A percentile compares a stretch with the other conserved stretches of the same genome.
Evolutionary conservation across 208 protist species (phyloP).

Genomic region (Leishmania gerbilli): DNA sequence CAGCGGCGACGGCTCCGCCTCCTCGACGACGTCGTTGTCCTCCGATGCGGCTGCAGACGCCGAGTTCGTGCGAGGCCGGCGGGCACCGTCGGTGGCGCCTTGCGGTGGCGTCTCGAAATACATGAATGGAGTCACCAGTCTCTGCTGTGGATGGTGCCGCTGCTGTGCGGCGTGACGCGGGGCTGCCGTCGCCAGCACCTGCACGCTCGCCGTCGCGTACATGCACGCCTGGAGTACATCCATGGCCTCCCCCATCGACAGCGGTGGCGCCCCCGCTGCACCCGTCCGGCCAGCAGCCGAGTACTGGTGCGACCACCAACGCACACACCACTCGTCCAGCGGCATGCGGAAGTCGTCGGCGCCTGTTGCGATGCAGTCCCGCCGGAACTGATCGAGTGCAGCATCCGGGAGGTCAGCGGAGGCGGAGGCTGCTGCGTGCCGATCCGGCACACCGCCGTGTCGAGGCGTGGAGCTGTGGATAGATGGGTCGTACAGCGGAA

Average conservation of each 20-base stretch:
- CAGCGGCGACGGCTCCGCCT: not conserved
- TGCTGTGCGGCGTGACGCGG: not conserved
- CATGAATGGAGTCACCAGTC: not conserved
- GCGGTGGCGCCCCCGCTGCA: not conserved
- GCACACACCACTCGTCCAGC: conserved; percentile 62
- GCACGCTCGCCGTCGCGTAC: conserved; percentile 11
- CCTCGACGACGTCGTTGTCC: not conserved
- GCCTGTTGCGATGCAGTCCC: conserved; percentile 3
- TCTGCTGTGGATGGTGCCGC: not conserved
- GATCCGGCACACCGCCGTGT: not conserved
- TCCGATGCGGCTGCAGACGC: not conserved
- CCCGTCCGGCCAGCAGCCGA: not conserved
- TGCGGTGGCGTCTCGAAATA: conserved; percentile 24
- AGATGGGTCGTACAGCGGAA: conserved; percentile 3
- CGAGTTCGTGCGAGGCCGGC: not conserved
- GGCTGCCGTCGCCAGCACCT: not conserved
- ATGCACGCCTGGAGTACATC: conserved; percentile 28
- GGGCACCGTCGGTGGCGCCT: not conserved
- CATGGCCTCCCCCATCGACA: conserved; percentile 24
- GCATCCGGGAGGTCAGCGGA: not conserved
- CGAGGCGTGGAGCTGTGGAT: not conserved
- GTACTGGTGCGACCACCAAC: conserved; percentile 26
- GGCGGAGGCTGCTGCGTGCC: not conserved
- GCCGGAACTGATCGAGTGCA: not conserved
- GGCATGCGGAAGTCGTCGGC: conserved; percentile 17